These are phyloP conservation scores for Candolleomyces eurysporus DNA, from an alignment of 768 basidiomycete species.

Conservation along the genomic window DNA sequence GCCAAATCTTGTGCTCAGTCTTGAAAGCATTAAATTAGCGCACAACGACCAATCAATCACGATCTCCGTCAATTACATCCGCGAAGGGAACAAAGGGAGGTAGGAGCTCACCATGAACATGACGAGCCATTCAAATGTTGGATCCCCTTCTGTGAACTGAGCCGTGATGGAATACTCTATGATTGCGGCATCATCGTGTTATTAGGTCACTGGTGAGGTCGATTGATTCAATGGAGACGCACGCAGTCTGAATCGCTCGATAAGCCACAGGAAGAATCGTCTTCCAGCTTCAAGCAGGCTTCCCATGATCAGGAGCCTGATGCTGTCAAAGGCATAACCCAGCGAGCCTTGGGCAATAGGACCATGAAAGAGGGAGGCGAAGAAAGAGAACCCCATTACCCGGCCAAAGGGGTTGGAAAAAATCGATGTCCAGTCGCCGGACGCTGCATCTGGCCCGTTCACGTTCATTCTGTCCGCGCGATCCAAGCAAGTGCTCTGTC, in stretches of 20 bases:
- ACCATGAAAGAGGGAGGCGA: constrained; percentile 27
- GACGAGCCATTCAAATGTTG: constrained; percentile 49
- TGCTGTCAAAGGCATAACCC: constrained; percentile 22
- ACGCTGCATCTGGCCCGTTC: neutral
- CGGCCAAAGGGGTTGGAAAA: constrained; percentile 16
- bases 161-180: constrained; percentile 45
- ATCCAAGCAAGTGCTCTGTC: neutral
- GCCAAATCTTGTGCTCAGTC: constrained; percentile 46
- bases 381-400: constrained; percentile 35
- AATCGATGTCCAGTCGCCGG: neutral
- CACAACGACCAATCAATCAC: neutral
- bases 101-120: constrained; percentile 35
- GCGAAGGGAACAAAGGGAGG: neutral
- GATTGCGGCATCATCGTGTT: neutral
- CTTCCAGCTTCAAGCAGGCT: constrained; percentile 38
- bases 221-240: constrained; percentile 12
- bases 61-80: neutral
- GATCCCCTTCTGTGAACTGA: constrained; percentile 45
- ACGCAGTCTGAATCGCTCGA: constrained; percentile 38
- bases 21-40: constrained; percentile 8
- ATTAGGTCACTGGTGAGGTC: neutral
- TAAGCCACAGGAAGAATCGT: constrained; percentile 33
- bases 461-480: neutral
- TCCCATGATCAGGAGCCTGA: constrained; percentile 32
- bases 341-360: neutral